These are phyloP conservation scores for Vaccinium vitisidaea DNA, from an alignment of 148 eudicot species.

Conservation along the genomic window DNA sequence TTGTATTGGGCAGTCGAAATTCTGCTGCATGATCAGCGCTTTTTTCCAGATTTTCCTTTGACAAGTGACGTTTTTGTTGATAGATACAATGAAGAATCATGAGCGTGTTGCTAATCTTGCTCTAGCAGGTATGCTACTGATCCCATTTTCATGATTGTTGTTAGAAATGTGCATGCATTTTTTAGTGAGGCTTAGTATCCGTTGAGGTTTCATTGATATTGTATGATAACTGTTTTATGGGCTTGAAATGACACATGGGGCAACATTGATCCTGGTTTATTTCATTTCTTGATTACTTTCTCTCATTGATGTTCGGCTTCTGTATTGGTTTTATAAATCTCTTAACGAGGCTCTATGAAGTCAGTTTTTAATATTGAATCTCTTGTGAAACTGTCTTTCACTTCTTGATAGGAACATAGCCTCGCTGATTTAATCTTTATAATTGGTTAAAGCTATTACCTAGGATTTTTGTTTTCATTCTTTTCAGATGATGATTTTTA, in stretches of 20 bases:
- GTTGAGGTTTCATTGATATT: background rate
- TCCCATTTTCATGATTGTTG: background rate
- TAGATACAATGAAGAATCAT: slow-evolving; percentile 57
- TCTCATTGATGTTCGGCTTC: background rate
- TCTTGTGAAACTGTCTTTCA: background rate
- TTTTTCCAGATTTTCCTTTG: background rate
- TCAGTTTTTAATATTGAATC: background rate
- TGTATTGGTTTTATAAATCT: background rate
- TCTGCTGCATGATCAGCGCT: slow-evolving; percentile 1
- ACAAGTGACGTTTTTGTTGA: background rate
- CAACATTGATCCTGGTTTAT: background rate
- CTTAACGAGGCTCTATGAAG: background rate
- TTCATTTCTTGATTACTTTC: background rate
- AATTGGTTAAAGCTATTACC: background rate
- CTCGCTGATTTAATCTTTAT: background rate
- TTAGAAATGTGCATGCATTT: background rate
- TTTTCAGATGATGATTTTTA: background rate
- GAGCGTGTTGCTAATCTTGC: slow-evolving; percentile 82
- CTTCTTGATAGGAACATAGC: background rate
- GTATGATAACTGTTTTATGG: background rate
- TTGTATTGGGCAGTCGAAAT: background rate
- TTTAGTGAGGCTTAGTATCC: background rate
- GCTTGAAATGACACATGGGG: background rate
- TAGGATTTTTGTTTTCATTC: background rate
- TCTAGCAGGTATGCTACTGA: slow-evolving; percentile 62